Evolutionary conservation across 345 rosid genomes (phyloP).

Genomic region (Combretum micranthum): DNA sequence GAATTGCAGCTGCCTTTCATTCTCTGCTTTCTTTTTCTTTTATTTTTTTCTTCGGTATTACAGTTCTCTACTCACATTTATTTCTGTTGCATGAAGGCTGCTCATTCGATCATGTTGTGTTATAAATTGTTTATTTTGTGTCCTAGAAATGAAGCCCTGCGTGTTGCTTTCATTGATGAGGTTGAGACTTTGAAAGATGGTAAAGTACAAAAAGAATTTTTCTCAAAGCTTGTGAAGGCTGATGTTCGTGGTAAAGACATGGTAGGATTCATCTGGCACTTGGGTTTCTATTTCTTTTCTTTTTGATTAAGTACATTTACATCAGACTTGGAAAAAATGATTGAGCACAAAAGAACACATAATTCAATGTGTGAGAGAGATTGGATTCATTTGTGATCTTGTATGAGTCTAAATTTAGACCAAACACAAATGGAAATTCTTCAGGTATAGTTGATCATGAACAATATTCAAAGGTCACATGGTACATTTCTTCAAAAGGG

Average conservation of each 20-base stretch:
- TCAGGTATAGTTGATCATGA: too few species aligned
- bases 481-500: too few species aligned
- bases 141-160: slow-evolving; percentile 94
- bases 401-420: too few species aligned
- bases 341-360: too few species aligned
- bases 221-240: slow-evolving; percentile 92
- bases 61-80: too few species aligned
- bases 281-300: neutral
- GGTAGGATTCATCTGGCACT: slow-evolving; percentile 30
- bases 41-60: neutral
- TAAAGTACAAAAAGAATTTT: slow-evolving; percentile 61
- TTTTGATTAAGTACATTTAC: neutral
- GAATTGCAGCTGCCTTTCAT: slow-evolving; percentile 5
- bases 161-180: slow-evolving; percentile 88
- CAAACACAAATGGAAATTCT: too few species aligned
- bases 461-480: too few species aligned
- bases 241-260: slow-evolving; percentile 95
- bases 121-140: slow-evolving; percentile 10
- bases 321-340: too few species aligned
- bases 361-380: too few species aligned
- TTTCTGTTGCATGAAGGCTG: too few species aligned
- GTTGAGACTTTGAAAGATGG: slow-evolving; percentile 80
- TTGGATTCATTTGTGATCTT: too few species aligned
- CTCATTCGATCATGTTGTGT: too few species aligned
- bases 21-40: neutral